A percentile compares a stretch with the other conserved stretches of the same genome.
phyloP scores from a whole-genome alignment of 352 stramenopile species.

The Pythium guiyangense region DNA sequence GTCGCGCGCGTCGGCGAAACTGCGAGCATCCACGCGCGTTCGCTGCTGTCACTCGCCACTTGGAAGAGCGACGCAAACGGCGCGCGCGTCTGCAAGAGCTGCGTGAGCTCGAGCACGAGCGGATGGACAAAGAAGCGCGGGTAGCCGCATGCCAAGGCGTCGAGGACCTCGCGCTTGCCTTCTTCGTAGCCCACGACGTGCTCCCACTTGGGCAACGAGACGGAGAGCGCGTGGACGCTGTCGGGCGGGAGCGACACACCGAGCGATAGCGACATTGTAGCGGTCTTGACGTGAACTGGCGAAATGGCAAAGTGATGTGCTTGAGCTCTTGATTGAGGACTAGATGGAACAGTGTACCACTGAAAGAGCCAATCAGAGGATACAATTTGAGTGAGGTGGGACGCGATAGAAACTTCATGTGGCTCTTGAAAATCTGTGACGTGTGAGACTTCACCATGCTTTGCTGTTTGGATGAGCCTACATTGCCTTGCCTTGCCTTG shows the following conservation, averaged over 20 bases:
- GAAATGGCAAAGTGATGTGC: no score
- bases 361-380: no score
- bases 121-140: constrained; percentile 92
- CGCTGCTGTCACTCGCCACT: constrained; percentile 8
- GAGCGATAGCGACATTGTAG: constrained; percentile 33
- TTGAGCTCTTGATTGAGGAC: no score
- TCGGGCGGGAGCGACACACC: constrained; percentile 68
- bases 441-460: no score
- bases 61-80: constrained; percentile 20
- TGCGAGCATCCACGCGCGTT: constrained; percentile 17
- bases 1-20: constrained; percentile 52
- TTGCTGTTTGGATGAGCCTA: no score
- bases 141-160: constrained; percentile 85
- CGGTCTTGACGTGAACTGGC: no score
- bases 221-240: constrained; percentile 70
- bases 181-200: constrained; percentile 92
- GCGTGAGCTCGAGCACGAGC: constrained; percentile 65
- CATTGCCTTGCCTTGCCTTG: no score
- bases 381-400: no score
- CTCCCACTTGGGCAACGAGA: constrained; percentile 79
- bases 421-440: no score
- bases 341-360: no score
- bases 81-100: constrained; percentile 20
- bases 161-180: constrained; percentile 52
- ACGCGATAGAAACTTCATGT: no score